Evolutionary conservation across 805 yeast genomes (phyloP).

Genomic region (Saturnispora zaruensis): DNA sequence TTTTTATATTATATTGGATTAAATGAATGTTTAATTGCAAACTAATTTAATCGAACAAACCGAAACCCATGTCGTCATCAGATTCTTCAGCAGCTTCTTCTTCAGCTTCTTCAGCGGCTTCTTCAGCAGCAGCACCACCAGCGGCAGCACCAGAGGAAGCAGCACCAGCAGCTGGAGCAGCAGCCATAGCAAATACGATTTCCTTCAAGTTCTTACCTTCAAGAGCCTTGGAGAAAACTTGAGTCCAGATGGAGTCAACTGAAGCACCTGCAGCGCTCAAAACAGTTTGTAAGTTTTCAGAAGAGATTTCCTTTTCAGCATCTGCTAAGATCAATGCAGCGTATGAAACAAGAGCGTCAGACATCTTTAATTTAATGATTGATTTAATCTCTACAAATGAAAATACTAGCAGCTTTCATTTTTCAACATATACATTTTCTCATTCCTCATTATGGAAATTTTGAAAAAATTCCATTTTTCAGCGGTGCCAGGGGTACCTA

Average conservation of each 20-base stretch:
- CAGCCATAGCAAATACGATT: conserved; percentile 49
- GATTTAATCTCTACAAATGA: neutral
- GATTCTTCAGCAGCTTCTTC: conserved; percentile 49
- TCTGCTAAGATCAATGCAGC: conserved; percentile 98
- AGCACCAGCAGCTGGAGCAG: conserved; percentile 69
- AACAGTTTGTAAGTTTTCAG: conserved; percentile 74
- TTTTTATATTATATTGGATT: neutral
- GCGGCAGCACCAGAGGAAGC: conserved; percentile 57
- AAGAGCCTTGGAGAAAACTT: conserved; percentile 81
- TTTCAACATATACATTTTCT: neutral
- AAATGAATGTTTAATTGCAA: neutral
- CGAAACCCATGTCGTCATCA: conserved; percentile 91
- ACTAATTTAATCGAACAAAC: conserved; percentile 70
- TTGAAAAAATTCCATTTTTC: neutral
- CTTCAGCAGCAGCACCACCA: conserved; percentile 56
- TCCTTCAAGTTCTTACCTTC: conserved; percentile 79
- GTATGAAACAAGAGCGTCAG: conserved; percentile 92
- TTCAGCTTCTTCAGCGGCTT: conserved; percentile 52
- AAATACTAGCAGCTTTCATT: neutral
- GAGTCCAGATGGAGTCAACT: conserved; percentile 80
- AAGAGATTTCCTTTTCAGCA: conserved; percentile 80
- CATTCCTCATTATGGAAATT: neutral
- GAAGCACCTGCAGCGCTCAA: conserved; percentile 76
- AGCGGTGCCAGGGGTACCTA: neutral
- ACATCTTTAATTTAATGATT: conserved; percentile 41